These are phyloP conservation scores for Macrolepiota albuminosa DNA, from an alignment of 768 basidiomycete species.

Conservation along the genomic window DNA sequence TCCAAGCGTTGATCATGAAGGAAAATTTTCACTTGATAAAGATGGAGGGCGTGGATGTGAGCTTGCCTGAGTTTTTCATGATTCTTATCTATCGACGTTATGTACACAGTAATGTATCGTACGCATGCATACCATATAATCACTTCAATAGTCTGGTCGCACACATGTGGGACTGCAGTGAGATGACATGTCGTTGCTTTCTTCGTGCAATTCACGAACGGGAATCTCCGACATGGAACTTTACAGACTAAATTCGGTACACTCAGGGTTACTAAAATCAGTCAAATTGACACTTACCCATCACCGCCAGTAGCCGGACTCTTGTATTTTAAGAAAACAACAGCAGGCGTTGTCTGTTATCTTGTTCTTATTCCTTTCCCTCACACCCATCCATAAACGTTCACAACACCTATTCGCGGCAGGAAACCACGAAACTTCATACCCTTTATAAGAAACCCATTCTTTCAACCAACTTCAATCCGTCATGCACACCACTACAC, in stretches of 20 bases:
- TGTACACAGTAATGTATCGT: neutral
- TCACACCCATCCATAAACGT: neutral
- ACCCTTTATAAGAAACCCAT: neutral
- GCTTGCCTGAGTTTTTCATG: neutral
- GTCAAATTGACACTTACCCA: neutral
- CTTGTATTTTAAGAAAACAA: neutral
- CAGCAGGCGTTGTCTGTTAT: neutral
- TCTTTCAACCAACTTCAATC: slow-evolving; percentile 25
- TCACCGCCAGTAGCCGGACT: neutral
- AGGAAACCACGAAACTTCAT: slow-evolving; percentile 10
- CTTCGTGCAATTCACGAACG: neutral
- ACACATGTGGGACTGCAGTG: neutral
- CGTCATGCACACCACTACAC: slow-evolving; percentile 28
- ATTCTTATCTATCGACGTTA: neutral
- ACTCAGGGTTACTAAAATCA: neutral
- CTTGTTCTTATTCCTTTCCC: neutral
- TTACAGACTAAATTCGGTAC: neutral
- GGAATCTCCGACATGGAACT: neutral
- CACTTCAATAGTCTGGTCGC: neutral
- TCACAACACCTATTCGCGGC: slow-evolving; percentile 3
- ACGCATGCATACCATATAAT: neutral
- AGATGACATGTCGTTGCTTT: neutral
- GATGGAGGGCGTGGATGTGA: neutral
- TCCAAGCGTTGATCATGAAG: too few relatives aligned
- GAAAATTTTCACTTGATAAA: too few relatives aligned